These are phyloP conservation scores for Fusarium mangiferae DNA, from an alignment of 2,329 filamentous ascomycete species.

Conservation along the genomic window DNA sequence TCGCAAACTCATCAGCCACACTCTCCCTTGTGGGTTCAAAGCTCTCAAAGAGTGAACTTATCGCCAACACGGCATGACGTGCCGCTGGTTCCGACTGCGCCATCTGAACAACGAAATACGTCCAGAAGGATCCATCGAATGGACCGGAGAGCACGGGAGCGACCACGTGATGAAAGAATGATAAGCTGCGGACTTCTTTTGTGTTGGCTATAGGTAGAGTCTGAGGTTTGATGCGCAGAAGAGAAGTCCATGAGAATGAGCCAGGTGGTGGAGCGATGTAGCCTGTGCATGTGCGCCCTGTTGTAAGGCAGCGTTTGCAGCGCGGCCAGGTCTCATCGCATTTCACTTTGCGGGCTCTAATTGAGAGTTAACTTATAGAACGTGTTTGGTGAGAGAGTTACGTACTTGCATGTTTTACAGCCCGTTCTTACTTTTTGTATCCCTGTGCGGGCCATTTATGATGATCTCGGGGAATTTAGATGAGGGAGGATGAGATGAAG, in stretches of 20 bases:
- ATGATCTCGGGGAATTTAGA: no score
- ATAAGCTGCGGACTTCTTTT: constrained; percentile 47
- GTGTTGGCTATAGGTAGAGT: constrained; percentile 37
- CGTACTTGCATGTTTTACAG: constrained; percentile 66
- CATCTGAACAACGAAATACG: constrained; percentile 52
- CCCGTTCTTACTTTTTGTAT: constrained; percentile 56
- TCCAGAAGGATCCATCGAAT: constrained; percentile 54
- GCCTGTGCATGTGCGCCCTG: constrained; percentile 65
- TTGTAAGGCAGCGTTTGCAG: constrained; percentile 62
- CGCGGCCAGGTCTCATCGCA: constrained; percentile 65
- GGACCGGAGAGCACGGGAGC: constrained; percentile 51
- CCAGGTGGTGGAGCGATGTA: constrained; percentile 53
- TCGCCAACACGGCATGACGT: constrained; percentile 52
- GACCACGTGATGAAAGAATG: constrained; percentile 52
- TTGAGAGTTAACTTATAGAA: not conserved
- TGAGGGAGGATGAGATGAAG: not conserved
- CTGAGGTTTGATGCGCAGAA: constrained; percentile 43
- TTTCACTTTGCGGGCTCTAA: constrained; percentile 65
- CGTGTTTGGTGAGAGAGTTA: constrained; percentile 20
- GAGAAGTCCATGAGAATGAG: constrained; percentile 49
- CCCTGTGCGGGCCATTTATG: constrained; percentile 24
- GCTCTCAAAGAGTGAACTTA: constrained; percentile 54
- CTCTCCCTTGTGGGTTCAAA: constrained; percentile 34
- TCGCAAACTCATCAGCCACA: constrained; percentile 41
- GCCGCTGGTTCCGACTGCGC: constrained; percentile 51